A percentile compares a stretch with the other conserved stretches of the same genome.
Conservation (phyloP, 192 early-diverging fungal species). For the Oehlia diaphana region DNA sequence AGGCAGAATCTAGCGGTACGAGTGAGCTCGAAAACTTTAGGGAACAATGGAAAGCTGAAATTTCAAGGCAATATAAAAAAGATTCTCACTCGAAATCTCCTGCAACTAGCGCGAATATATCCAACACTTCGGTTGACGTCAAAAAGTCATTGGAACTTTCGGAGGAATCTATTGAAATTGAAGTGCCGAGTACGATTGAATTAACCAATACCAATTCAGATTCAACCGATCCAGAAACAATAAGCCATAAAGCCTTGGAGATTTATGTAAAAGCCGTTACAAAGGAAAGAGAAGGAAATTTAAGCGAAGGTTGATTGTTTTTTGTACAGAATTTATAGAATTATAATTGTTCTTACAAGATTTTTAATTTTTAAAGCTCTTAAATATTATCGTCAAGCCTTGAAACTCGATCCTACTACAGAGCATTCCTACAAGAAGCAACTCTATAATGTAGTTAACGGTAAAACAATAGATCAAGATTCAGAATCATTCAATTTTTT, state of each 20-base stretch:
- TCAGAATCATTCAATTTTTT: neutral
- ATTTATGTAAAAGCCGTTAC: constrained; percentile 36
- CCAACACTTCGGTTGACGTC: neutral
- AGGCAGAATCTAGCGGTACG: neutral
- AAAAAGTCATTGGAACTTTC: neutral
- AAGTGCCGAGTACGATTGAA: too few species aligned
- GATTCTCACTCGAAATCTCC: neutral
- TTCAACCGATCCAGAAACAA: neutral
- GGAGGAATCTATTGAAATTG: neutral
- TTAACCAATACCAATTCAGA: neutral
- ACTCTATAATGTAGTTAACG: constrained; percentile 19
- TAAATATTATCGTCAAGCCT: constrained; percentile 37
- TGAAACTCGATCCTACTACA: constrained; percentile 34
- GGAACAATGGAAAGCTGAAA: constrained; percentile 20
- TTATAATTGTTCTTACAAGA: neutral
- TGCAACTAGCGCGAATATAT: neutral
- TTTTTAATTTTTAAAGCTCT: constrained; percentile 29
- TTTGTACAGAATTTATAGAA: neutral
- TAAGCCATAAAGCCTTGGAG: constrained; percentile 31
- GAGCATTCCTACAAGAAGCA: constrained; percentile 36
- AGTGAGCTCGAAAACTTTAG: constrained; percentile 15
- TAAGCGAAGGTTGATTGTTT: constrained; percentile 33
- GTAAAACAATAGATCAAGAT: neutral
- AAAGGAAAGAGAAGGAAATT: constrained; percentile 39
- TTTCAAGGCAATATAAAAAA: neutral